Percentiles rank a stretch among this genome's conserved stretches.
Evolutionary conservation across 2,329 filamentous ascomycete genomes (phyloP).

Genomic region (Stylonectria norvegica): DNA sequence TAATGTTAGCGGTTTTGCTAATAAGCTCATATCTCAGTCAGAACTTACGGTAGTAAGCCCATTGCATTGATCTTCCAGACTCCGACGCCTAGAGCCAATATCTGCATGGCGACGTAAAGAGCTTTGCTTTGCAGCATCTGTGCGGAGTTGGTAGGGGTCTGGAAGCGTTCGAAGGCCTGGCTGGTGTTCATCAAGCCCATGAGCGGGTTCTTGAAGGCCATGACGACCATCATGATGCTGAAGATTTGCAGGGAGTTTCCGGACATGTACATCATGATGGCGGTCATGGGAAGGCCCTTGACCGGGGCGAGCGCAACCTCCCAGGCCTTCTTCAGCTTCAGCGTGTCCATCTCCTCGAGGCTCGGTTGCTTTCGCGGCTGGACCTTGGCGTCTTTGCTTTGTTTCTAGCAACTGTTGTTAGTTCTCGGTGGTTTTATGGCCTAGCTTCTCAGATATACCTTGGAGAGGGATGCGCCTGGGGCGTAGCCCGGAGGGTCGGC

Average conservation of each 20-base stretch:
- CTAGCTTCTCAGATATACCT: slow-evolving; percentile 48
- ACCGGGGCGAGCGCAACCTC: slow-evolving; percentile 90
- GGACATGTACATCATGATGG: slow-evolving; percentile 99
- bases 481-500: slow-evolving; percentile 84
- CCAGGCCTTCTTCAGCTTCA: slow-evolving; percentile 99
- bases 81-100: slow-evolving; percentile 77
- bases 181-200: slow-evolving; percentile 80
- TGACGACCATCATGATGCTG: slow-evolving; percentile 99
- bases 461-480: slow-evolving; percentile 53
- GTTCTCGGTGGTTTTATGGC: too few species aligned
- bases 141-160: slow-evolving; percentile 71
- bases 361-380: slow-evolving; percentile 64
- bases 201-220: slow-evolving; percentile 96
- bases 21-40: background rate
- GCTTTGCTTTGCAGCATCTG: slow-evolving; percentile 80
- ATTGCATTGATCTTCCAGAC: slow-evolving; percentile 97
- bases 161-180: slow-evolving; percentile 85
- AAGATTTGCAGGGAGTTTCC: slow-evolving; percentile 98
- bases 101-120: slow-evolving; percentile 83
- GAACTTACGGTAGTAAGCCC: slow-evolving; percentile 80
- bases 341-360: slow-evolving; percentile 82
- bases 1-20: slow-evolving; percentile 7
- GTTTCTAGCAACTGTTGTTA: slow-evolving; percentile 38
- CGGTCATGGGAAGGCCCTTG: slow-evolving; percentile 96
- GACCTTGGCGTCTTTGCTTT: slow-evolving; percentile 48